phyloP scores from a whole-genome alignment of 805 yeast species.

The Myxozyma neotropica region DNA sequence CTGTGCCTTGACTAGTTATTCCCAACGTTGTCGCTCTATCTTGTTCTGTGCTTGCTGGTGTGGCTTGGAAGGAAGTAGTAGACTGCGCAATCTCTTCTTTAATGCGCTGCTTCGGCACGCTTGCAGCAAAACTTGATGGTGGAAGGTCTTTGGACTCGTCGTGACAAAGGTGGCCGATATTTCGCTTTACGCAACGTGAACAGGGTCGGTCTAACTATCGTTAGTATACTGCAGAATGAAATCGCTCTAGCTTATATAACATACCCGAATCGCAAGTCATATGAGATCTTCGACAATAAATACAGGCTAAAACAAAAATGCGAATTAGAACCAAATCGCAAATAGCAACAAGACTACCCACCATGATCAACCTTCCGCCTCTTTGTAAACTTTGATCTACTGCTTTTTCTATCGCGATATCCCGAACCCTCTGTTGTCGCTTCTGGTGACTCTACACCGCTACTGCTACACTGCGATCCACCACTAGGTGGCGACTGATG shows the following conservation, averaged over 20 bases:
- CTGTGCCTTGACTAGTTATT: conserved; percentile 21
- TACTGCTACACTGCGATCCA: conserved; percentile 6
- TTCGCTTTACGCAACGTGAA: conserved; percentile 79
- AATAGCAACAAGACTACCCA: conserved; percentile 5
- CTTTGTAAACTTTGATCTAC: conserved; percentile 1
- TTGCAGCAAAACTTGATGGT: background rate
- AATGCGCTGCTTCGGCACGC: background rate
- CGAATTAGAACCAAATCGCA: background rate
- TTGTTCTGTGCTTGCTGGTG: background rate
- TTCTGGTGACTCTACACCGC: conserved; percentile 15
- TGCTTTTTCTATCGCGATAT: background rate
- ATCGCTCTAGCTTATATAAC: background rate
- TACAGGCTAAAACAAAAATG: conserved; percentile 60
- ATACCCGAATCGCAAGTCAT: conserved; percentile 81
- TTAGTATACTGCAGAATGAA: conserved; percentile 8
- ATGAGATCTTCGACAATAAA: conserved; percentile 89
- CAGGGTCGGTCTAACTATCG: conserved; percentile 58
- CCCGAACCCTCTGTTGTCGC: background rate
- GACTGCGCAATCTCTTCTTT: background rate
- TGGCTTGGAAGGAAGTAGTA: background rate
- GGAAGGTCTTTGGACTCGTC: conserved; percentile 50
- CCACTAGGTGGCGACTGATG: conserved; percentile 3
- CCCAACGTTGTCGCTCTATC: conserved; percentile 6
- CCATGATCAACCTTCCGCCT: conserved; percentile 31
- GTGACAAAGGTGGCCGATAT: conserved; percentile 84